Conservation (phyloP, 768 basidiomycete genomes). For the Trametes punicea region DNA sequence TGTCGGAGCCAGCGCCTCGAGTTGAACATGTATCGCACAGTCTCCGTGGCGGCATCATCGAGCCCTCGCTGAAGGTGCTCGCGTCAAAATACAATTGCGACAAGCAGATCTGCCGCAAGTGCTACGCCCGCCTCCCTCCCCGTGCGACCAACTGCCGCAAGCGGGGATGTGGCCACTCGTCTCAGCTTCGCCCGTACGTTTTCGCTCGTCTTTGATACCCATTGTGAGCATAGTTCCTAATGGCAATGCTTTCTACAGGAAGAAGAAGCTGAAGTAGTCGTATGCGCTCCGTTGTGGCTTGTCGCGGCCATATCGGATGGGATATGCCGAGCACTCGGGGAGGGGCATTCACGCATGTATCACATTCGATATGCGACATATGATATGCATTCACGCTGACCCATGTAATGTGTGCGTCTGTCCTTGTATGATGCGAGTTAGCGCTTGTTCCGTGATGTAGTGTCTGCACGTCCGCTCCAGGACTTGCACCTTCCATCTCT, state of each 20-base stretch:
- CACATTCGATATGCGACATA: slow-evolving; percentile 15
- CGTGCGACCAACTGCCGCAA: slow-evolving; percentile 99
- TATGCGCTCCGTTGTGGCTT: slow-evolving; percentile 19
- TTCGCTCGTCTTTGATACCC: not conserved
- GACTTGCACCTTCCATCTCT: no score
- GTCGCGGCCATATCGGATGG: slow-evolving; percentile 7
- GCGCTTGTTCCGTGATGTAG: not conserved
- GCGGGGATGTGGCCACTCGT: slow-evolving; percentile 86
- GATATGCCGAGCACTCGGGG: slow-evolving; percentile 15
- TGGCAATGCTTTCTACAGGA: slow-evolving; percentile 40
- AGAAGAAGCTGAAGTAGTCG: slow-evolving; percentile 95
- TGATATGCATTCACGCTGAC: slow-evolving; percentile 20
- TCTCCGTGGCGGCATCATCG: slow-evolving; percentile 98
- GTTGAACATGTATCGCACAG: slow-evolving; percentile 35
- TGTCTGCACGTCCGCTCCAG: no score
- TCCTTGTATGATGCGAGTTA: slow-evolving; percentile 11
- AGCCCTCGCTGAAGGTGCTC: slow-evolving; percentile 96
- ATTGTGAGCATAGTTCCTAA: not conserved
- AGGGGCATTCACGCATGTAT: slow-evolving; percentile 18
- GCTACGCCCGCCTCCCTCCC: slow-evolving; percentile 98
- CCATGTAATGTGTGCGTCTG: slow-evolving; percentile 15
- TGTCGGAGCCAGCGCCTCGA: not conserved
- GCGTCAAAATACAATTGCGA: slow-evolving; percentile 99
- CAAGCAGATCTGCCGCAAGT: slow-evolving; percentile 99
- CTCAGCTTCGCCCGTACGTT: slow-evolving; percentile 87